These are phyloP conservation scores for Polytolypa hystricis DNA, from an alignment of 2,329 filamentous ascomycete species.

Conservation along the genomic window DNA sequence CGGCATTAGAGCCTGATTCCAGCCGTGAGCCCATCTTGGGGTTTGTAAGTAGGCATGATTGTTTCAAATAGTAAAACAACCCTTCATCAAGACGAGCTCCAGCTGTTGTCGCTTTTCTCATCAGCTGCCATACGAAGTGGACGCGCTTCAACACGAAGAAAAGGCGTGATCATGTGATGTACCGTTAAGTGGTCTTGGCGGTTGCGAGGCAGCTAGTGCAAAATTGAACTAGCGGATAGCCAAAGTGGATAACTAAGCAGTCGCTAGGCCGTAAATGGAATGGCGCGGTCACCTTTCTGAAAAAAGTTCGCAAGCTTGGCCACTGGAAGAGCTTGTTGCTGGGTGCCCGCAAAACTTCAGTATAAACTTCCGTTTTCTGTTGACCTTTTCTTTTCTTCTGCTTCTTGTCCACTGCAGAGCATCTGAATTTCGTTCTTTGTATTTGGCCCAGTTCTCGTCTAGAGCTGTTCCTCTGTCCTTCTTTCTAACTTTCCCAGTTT, in stretches of 20 bases:
- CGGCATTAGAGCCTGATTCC: conserved; percentile 47
- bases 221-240: no score
- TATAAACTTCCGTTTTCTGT: conserved; percentile 14
- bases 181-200: no score
- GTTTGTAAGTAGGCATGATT: conserved; percentile 3
- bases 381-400: conserved; percentile 13
- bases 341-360: no score
- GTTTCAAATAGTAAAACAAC: background rate
- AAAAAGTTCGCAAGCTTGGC: background rate
- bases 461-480: conserved; percentile 1
- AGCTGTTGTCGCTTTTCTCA: background rate
- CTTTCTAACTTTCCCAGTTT: background rate
- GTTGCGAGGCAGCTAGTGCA: no score
- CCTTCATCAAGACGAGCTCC: background rate
- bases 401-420: conserved; percentile 5
- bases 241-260: no score
- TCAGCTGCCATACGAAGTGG: background rate
- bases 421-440: conserved; percentile 1
- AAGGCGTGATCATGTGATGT: conserved; percentile 5
- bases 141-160: conserved; percentile 4
- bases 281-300: background rate
- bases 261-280: background rate
- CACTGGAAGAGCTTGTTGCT: background rate
- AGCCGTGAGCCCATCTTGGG: conserved; percentile 50
- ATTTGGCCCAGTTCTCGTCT: conserved; percentile 6